Conservation (phyloP, 2,329 filamentous ascomycete genomes). For the Diaporthe aspalathi region DNA sequence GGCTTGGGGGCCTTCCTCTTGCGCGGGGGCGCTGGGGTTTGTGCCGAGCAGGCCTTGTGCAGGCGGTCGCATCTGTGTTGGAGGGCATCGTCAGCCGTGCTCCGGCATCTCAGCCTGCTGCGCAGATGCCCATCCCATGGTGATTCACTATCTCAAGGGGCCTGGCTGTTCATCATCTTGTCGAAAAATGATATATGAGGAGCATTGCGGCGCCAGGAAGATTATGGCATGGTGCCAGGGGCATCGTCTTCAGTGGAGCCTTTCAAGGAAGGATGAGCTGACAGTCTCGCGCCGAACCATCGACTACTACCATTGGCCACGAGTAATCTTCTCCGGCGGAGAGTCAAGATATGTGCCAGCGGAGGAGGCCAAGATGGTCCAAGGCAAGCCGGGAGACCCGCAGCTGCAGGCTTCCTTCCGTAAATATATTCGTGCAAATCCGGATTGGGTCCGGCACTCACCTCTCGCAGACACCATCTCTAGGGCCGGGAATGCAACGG, state of each 20-base stretch:
- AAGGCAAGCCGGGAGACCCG: not conserved
- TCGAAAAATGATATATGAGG: not conserved
- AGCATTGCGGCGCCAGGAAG: too few relatives aligned
- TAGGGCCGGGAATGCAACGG: conserved; percentile 58
- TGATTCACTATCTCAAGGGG: not conserved
- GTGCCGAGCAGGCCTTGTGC: conserved; percentile 58
- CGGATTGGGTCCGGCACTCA: conserved; percentile 44
- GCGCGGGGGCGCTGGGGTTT: conserved; percentile 60
- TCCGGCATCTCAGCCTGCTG: too few relatives aligned
- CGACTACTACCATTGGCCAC: not conserved
- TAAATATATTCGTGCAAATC: not conserved
- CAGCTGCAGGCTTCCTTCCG: not conserved
- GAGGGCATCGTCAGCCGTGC: not conserved
- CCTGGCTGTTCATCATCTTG: not conserved
- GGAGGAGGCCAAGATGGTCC: not conserved
- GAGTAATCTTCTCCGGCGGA: conserved; percentile 3
- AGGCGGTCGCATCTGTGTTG: conserved; percentile 58
- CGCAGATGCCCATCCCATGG: not conserved
- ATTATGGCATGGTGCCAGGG: not conserved
- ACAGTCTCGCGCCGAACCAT: not conserved
- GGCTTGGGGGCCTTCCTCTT: conserved; percentile 59
- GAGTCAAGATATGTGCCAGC: not conserved
- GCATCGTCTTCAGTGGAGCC: not conserved
- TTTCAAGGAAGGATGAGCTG: not conserved
- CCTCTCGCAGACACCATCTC: conserved; percentile 60